phyloP scores from a whole-genome alignment of 2,329 filamentous ascomycete species.

The Colletotrichum aenigma region DNA sequence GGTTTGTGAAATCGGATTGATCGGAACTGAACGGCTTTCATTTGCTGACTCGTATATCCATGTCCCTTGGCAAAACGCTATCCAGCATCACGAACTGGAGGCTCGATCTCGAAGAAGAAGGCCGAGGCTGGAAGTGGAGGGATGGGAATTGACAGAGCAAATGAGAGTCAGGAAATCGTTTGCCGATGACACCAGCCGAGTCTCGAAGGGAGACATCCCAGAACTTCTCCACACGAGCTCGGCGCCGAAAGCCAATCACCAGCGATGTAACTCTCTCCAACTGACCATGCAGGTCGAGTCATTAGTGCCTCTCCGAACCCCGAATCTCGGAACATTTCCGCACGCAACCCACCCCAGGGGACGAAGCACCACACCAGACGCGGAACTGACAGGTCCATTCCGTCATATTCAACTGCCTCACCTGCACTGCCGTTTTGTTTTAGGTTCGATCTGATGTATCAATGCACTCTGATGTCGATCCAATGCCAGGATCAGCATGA shows the following conservation, averaged over 20 bases:
- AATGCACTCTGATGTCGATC: not conserved
- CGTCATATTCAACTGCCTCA: not conserved
- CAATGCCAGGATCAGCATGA: not conserved
- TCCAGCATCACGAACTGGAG: not conserved
- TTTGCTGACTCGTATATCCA: not conserved
- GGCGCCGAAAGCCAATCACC: not conserved
- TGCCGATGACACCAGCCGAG: constrained; percentile 17
- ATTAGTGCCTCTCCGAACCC: not conserved
- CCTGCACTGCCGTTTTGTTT: not conserved
- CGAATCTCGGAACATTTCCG: not conserved
- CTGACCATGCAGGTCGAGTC: not conserved
- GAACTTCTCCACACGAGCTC: constrained; percentile 1
- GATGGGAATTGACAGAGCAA: constrained; percentile 5
- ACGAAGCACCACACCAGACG: not conserved
- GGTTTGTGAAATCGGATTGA: not conserved
- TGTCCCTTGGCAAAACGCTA: not conserved
- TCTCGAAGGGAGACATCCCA: not conserved
- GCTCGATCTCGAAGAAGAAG: not conserved
- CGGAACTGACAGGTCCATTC: not conserved
- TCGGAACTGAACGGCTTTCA: not conserved
- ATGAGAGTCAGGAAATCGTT: constrained; percentile 12
- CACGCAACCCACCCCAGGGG: not conserved
- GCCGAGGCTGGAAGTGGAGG: not conserved
- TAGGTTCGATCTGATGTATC: constrained; percentile 1
- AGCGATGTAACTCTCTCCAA: not conserved